Base-by-base conservation (phyloP, 768 basidiomycete species). In the Lactarius quietus region DNA sequence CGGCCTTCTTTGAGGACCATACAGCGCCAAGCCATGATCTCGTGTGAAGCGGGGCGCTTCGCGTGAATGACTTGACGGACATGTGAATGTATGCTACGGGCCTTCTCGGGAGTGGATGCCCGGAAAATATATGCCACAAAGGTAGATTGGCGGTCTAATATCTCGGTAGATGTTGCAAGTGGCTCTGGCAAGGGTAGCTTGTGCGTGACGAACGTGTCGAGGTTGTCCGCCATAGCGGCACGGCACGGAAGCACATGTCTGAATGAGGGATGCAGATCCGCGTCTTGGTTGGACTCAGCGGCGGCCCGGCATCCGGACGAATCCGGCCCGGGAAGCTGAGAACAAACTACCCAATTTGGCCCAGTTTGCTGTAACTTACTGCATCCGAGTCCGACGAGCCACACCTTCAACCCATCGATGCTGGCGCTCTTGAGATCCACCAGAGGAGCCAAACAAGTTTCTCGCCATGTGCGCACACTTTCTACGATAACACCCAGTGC, bases 21-120 rank as follows among this genome's bases (percentile, higher is more conserved):
- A 70, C 85, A 87, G 38, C 93, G 79, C 87, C 88, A 94, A 6
- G 90, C 93, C 43, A 81, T 78, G 52, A 94, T 89, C 72, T 90
- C 86, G 68, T 92, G 88, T 14, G 85, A 79, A 0, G 88, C 87
- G 14, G 82, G 84, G 48, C 82, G 84, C 39, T 78, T 67, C 6
- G 78, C 80, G 70, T 91, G 89, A 1, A 85, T 73, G 48, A 87
- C 81, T 62, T 84, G 74, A 65, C 81, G 82, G 48, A 88, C 74
- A 67, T 89, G 81, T 36, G 80, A 77, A 45, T 84, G 75, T 43
- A 79, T 79, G 29, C 76, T 74, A 57, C 76, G 78, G 3, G 85
- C 90, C 61, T 84, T 83, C 6, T 78, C 77, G 3, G 80, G 77
- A 38, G 83, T 80, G 1, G 78, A 75, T n/a, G 85, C 85, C 20